phyloP scores from a whole-genome alignment of 768 basidiomycete genomes.

The Russula earlei region DNA sequence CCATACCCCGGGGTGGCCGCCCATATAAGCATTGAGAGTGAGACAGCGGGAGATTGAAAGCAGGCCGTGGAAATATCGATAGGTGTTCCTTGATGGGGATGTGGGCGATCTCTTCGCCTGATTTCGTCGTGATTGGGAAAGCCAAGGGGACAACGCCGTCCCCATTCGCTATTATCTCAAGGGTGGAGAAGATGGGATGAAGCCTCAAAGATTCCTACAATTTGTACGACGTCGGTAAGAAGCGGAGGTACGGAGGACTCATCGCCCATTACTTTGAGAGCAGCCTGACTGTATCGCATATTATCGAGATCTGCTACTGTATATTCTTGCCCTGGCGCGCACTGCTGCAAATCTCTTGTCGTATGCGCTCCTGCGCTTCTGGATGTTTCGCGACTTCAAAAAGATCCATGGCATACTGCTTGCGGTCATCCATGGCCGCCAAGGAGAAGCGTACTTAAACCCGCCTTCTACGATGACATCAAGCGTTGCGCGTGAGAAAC shows the following conservation, averaged over 20 bases:
- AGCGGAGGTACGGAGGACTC: too few species aligned
- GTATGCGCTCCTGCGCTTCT: conserved; percentile 3
- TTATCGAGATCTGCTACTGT: neutral
- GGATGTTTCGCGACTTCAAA: neutral
- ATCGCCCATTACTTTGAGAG: neutral
- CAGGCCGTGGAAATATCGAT: neutral
- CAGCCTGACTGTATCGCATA: neutral
- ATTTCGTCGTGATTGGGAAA: neutral
- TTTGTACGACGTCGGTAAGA: too few species aligned
- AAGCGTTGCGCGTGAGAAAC: neutral
- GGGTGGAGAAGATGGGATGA: neutral
- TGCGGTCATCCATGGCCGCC: neutral
- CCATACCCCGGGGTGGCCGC: conserved; percentile 3
- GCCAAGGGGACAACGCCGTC: conserved; percentile 21
- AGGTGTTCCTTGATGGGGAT: neutral
- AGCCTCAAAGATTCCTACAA: neutral
- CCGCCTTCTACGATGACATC: neutral
- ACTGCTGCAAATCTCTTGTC: conserved; percentile 7
- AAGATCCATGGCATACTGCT: neutral
- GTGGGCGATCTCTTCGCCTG: neutral
- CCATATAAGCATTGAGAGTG: neutral
- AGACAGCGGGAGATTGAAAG: neutral
- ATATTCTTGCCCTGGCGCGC: neutral
- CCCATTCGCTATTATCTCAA: conserved; percentile 6
- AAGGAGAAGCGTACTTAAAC: neutral